phyloP scores from a whole-genome alignment of 768 basidiomycete species.

The Suillus subluteus region DNA sequence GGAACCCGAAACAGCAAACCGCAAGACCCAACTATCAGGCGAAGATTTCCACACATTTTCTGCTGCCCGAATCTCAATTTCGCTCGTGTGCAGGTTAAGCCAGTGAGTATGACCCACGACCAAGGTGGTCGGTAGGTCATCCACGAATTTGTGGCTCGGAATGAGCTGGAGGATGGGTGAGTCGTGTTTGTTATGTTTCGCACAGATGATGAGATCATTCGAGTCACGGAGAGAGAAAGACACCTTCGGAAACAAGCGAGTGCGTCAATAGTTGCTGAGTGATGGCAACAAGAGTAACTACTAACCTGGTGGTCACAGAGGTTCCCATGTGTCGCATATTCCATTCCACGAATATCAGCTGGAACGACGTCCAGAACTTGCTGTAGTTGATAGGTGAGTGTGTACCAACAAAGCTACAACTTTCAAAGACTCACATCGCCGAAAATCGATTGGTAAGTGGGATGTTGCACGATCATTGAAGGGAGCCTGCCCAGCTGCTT shows the following conservation, averaged over 20 bases:
- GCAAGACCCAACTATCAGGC: slow-evolving; percentile 30
- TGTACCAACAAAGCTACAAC: not conserved
- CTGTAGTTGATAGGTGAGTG: slow-evolving; percentile 19
- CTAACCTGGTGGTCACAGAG: slow-evolving; percentile 26
- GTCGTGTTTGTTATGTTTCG: slow-evolving; percentile 4
- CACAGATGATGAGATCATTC: slow-evolving; percentile 24
- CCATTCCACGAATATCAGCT: slow-evolving; percentile 28
- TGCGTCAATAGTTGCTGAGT: slow-evolving; percentile 14
- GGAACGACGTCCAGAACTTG: slow-evolving; percentile 27
- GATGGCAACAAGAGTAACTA: not conserved
- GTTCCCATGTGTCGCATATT: slow-evolving; percentile 24
- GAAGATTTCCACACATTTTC: slow-evolving; percentile 29
- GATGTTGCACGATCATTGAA: slow-evolving; percentile 19
- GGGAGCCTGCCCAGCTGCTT: slow-evolving; percentile 32
- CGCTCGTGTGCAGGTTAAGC: slow-evolving; percentile 29
- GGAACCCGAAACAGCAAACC: slow-evolving; percentile 15
- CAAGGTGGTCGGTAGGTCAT: slow-evolving; percentile 30
- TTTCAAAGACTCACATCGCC: slow-evolving; percentile 18
- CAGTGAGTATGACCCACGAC: slow-evolving; percentile 32
- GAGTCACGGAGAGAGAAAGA: slow-evolving; percentile 24
- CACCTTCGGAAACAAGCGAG: slow-evolving; percentile 19
- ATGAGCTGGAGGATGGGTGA: slow-evolving; percentile 24
- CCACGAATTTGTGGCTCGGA: slow-evolving; percentile 23
- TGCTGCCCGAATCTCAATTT: slow-evolving; percentile 34
- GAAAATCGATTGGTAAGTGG: slow-evolving; percentile 26